Conservation (phyloP, 345 rosid genomes). For the Eucalyptus marginata region DNA sequence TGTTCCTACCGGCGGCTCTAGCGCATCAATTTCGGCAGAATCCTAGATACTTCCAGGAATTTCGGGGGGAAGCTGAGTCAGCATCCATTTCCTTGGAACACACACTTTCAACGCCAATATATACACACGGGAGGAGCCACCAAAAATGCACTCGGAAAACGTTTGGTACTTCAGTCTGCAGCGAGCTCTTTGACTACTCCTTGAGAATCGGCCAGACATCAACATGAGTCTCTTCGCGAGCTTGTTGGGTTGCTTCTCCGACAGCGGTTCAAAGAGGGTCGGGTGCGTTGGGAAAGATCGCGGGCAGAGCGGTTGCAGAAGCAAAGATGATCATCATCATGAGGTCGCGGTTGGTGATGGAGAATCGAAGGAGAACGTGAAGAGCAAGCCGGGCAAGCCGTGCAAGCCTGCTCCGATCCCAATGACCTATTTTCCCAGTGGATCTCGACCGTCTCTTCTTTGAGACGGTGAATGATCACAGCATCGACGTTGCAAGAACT, state of each 20-base stretch:
- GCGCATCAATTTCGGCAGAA: too few species aligned
- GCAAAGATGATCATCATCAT: background rate
- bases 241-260: background rate
- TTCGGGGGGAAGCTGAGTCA: background rate
- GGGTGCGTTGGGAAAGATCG: background rate
- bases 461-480: background rate
- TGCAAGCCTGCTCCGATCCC: background rate
- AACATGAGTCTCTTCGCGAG: slow-evolving; percentile 5
- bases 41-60: background rate
- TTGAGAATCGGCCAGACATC: background rate
- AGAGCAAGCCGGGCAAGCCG: background rate
- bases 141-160: background rate
- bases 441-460: background rate
- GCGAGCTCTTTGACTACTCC: background rate
- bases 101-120: background rate
- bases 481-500: background rate
- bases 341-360: background rate
- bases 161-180: background rate
- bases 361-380: background rate
- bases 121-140: background rate
- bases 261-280: background rate
- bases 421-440: background rate
- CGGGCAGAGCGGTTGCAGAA: background rate
- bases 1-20: too few species aligned
- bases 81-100: background rate